phyloP scores from a whole-genome alignment of 2,329 filamentous ascomycete species.

The Clarireedia homoeocarpa region DNA sequence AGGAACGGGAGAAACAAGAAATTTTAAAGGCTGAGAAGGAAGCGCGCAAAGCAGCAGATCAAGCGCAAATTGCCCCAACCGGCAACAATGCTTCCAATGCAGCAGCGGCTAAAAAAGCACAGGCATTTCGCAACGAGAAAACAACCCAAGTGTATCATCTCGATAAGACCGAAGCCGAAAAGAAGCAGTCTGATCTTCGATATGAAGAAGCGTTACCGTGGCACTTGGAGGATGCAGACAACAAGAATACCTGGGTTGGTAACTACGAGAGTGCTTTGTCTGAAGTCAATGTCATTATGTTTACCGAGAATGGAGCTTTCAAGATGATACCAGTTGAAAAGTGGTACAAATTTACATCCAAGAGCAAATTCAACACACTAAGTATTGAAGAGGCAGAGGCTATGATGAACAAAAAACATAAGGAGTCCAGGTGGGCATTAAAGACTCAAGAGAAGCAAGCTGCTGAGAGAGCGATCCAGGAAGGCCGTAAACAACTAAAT shows the following conservation, averaged over 20 bases:
- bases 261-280: slow-evolving; percentile 86
- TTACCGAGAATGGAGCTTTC: slow-evolving; percentile 63
- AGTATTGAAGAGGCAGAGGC: slow-evolving; percentile 81
- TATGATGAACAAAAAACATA: slow-evolving; percentile 70
- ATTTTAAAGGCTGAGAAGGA: slow-evolving; percentile 72
- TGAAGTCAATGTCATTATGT: slow-evolving; percentile 72
- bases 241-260: slow-evolving; percentile 89
- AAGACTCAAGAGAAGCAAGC: slow-evolving; percentile 52
- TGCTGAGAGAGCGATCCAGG: slow-evolving; percentile 47
- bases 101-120: slow-evolving; percentile 30
- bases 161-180: slow-evolving; percentile 62
- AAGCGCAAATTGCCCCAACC: slow-evolving; percentile 88
- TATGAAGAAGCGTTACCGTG: slow-evolving; percentile 95
- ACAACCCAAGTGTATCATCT: slow-evolving; percentile 78
- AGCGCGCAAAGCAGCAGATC: slow-evolving; percentile 75
- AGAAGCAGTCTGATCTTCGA: slow-evolving; percentile 62
- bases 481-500: slow-evolving; percentile 44
- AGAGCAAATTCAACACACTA: slow-evolving; percentile 70
- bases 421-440: slow-evolving; percentile 75
- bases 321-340: slow-evolving; percentile 89
- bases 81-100: slow-evolving; percentile 42
- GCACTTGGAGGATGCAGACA: slow-evolving; percentile 95
- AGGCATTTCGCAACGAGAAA: slow-evolving; percentile 74
- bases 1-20: slow-evolving; percentile 56
- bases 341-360: slow-evolving; percentile 82